Evolutionary conservation across 306 rosid genomes (phyloP), one percentile per base, ranked within the genome.

Genomic region (Vicia faba): DNA sequence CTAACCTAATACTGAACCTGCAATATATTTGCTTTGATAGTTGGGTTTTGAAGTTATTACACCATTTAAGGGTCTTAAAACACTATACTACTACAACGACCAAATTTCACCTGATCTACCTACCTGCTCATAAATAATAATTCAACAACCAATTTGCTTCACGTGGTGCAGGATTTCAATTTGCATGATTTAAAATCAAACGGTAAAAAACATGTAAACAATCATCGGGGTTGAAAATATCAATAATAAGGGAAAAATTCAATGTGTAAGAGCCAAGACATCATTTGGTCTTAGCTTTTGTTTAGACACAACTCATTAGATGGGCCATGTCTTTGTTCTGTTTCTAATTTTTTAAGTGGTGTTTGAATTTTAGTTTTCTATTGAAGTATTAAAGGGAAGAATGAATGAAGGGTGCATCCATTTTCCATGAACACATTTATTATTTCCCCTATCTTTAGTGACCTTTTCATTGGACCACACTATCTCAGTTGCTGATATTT

Each of bases 351-450:
- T n/a, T n/a, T n/a, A n/a, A n/a, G n/a, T n/a, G n/a, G n/a, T n/a
- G n/a, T n/a, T 31, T 40, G 28, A 50, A 56, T 29, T 55, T 39
- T 39, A 68, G 56, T 12, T 68, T 59, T 43, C 26, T 14, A 12
- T 50, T 72, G 2, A 20, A 9, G 28, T 13, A 64, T 8, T n/a
- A 44, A 61, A 5, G 49, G 26, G 40, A 38, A 4, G 43, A 61
- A 44, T 31, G 62, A 51, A 20, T 5, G 25, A 49, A 39, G 33
- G 45, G 71, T 78, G 76, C 88, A 79, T 81, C 73, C 48, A 20
- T 77, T 25, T 61, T 70, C 72, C 89, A 65, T 89, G 95, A 87
- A 77, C 51, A 31, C 64, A 85, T 89, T 92, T 74, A 89, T 80
- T 83, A 74, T 28, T 2, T 12, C 43, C 10, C 39, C 31, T 51